These are phyloP conservation scores for Candida tammaniensis DNA, from an alignment of 805 yeast species.

Conservation along the genomic window DNA sequence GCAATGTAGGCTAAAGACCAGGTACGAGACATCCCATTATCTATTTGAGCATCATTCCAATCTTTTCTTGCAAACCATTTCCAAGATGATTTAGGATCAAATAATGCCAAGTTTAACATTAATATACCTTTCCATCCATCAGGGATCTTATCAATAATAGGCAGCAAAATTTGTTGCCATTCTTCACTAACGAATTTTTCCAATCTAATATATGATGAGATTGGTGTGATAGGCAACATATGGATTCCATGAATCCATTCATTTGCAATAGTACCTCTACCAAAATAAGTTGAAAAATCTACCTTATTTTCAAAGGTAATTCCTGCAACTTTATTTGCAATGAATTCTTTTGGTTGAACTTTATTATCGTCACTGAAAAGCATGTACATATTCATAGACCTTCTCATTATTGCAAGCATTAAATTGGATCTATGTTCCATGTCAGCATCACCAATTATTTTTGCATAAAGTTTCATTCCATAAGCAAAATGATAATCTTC, in stretches of 20 bases:
- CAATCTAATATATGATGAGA: conserved; percentile 58
- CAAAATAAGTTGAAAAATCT: conserved; percentile 74
- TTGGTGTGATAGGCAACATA: conserved; percentile 70
- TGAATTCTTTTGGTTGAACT: conserved; percentile 54
- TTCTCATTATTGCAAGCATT: conserved; percentile 57
- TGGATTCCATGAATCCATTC: conserved; percentile 80
- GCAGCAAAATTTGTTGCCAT: conserved; percentile 52
- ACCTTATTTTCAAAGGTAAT: conserved; percentile 70
- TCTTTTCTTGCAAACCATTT: conserved; percentile 43
- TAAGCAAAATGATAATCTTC: conserved; percentile 74
- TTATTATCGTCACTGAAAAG: conserved; percentile 51
- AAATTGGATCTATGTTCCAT: conserved; percentile 56
- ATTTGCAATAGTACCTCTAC: conserved; percentile 51
- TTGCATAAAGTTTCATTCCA: conserved; percentile 66
- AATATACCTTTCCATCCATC: conserved; percentile 76
- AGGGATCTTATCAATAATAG: conserved; percentile 45
- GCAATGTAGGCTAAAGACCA: conserved; percentile 83
- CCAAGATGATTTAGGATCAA: conserved; percentile 55
- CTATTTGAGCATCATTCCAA: conserved; percentile 60
- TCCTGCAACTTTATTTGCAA: conserved; percentile 68
- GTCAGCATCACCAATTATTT: conserved; percentile 48
- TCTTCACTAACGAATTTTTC: conserved; percentile 58
- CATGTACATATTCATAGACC: conserved; percentile 56
- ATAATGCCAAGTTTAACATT: conserved; percentile 70
- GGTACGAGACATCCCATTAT: conserved; percentile 81